Evolutionary conservation across 768 basidiomycete genomes (phyloP).

Genomic region (Myochromella boudieri): DNA sequence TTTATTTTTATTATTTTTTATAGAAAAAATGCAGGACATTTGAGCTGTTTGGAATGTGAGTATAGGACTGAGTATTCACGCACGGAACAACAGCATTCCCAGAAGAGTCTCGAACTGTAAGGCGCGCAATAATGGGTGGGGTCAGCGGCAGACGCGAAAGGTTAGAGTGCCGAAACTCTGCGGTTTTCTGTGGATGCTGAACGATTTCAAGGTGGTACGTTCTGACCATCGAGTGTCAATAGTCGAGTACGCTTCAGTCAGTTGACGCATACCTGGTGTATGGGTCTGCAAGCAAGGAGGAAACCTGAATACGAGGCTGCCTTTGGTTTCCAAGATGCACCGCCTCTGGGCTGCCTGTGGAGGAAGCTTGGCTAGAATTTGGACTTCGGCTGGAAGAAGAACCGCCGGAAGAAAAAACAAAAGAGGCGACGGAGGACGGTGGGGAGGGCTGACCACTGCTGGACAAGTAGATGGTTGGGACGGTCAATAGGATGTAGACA

Average conservation of each 20-base stretch:
- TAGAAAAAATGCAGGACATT: conserved; percentile 16
- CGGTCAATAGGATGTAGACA: neutral
- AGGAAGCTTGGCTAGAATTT: conserved; percentile 41
- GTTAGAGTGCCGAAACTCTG: conserved; percentile 74
- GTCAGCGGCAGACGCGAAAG: conserved; percentile 82
- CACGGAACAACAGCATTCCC: conserved; percentile 79
- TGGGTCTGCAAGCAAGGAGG: conserved; percentile 56
- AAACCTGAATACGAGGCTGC: conserved; percentile 55
- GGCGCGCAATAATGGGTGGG: conserved; percentile 80
- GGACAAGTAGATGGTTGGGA: conserved; percentile 1
- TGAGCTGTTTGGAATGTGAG: neutral
- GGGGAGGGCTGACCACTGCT: conserved; percentile 50
- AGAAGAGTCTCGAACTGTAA: conserved; percentile 70
- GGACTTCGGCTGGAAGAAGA: conserved; percentile 41
- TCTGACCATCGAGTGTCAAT: conserved; percentile 32
- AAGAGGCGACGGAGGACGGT: conserved; percentile 40
- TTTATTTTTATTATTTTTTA: no score
- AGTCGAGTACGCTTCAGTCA: conserved; percentile 10
- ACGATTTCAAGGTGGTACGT: conserved; percentile 82
- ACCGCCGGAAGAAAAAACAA: conserved; percentile 35
- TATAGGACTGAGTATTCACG: conserved; percentile 34
- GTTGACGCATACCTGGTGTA: conserved; percentile 47
- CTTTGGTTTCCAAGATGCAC: conserved; percentile 34
- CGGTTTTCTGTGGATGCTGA: conserved; percentile 80
- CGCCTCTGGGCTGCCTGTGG: conserved; percentile 33